These are phyloP conservation scores for Bremia lactucae DNA, from an alignment of 352 stramenopile species.

Conservation along the genomic window DNA sequence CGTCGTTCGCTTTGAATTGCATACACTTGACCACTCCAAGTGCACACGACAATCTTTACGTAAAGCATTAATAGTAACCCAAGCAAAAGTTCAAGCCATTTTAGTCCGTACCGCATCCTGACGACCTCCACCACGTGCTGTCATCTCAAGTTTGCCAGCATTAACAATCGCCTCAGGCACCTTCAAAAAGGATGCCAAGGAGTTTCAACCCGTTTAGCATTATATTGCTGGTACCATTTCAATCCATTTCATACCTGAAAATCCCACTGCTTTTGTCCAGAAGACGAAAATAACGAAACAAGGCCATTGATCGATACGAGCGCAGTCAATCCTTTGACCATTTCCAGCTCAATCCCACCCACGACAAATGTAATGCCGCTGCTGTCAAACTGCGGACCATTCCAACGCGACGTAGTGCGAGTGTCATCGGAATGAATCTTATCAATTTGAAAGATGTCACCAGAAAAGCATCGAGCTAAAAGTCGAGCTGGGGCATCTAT, in stretches of 20 bases:
- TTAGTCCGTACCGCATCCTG: conserved; percentile 26
- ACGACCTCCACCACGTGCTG: conserved; percentile 9
- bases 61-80: conserved; percentile 1
- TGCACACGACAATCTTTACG: conserved; percentile 50
- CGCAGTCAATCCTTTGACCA: conserved; percentile 15
- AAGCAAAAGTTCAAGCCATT: too few species aligned
- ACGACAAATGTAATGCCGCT: conserved; percentile 39
- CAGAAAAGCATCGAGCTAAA: conserved; percentile 38
- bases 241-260: conserved; percentile 29
- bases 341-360: conserved; percentile 20
- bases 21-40: conserved; percentile 59
- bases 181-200: conserved; percentile 20
- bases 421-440: conserved; percentile 2
- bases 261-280: conserved; percentile 31
- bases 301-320: conserved; percentile 29
- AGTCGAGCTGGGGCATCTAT: conserved; percentile 18
- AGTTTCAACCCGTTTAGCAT: too few species aligned
- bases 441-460: conserved; percentile 35
- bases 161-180: conserved; percentile 41
- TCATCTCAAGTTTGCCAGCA: conserved; percentile 38
- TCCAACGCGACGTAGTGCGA: conserved; percentile 23
- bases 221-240: too few species aligned
- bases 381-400: conserved; percentile 12
- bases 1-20: conserved; percentile 30
- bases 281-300: conserved; percentile 28